Evolutionary conservation across 495 filamentous ascomycete species (phyloP).

Genomic region (Talaromyces wortmannii): DNA sequence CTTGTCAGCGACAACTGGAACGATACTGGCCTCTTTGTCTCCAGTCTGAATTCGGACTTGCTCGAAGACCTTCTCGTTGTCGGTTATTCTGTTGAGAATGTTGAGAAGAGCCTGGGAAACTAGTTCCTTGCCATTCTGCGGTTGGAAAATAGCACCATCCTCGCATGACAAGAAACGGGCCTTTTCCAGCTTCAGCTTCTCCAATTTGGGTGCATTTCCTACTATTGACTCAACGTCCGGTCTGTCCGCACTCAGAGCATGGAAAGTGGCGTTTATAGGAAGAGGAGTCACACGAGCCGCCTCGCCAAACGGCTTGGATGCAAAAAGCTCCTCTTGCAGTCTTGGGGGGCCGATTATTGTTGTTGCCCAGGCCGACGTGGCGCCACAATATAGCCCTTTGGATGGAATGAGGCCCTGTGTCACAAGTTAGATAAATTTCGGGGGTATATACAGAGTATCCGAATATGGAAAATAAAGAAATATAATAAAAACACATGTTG

Average conservation of each 20-base stretch:
- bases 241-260: not conserved
- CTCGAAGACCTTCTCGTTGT: not conserved
- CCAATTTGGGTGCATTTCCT: not conserved
- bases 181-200: not conserved
- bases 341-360: not conserved
- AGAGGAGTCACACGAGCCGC: not conserved
- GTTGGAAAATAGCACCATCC: not conserved
- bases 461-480: too few species aligned
- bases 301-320: not conserved
- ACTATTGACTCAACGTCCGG: not conserved
- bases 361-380: not conserved
- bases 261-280: not conserved
- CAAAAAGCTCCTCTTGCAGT: not conserved
- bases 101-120: not conserved
- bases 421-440: too few species aligned
- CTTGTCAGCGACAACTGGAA: too few species aligned
- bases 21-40: too few species aligned
- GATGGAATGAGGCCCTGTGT: not conserved
- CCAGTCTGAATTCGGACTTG: too few species aligned
- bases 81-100: not conserved
- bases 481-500: too few species aligned
- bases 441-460: not conserved
- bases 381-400: not conserved
- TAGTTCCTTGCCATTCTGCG: not conserved
- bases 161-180: not conserved